Evolutionary conservation across 2,329 filamentous ascomycete genomes (phyloP), one percentile per base, ranked within the genome.

Genomic region (Sarocladium oryzae): DNA sequence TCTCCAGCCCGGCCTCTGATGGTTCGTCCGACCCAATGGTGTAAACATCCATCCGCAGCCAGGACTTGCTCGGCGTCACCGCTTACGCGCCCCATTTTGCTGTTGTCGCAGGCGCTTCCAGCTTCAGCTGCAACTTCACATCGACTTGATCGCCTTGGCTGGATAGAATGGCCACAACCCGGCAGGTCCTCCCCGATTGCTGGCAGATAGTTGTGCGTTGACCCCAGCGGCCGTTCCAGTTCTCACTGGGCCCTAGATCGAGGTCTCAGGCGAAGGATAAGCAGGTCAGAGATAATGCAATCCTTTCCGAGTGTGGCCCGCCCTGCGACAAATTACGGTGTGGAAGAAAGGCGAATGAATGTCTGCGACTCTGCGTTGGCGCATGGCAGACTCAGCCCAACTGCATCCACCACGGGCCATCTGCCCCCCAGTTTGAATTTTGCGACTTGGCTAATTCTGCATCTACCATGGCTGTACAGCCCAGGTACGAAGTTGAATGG

Each of bases 291-390:
- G 16, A 18, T 15, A n/a, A n/a, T n/a, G n/a, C n/a, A n/a, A n/a
- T n/a, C n/a, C n/a, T n/a, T n/a, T n/a, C n/a, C n/a, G n/a, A n/a
- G n/a, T n/a, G n/a, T n/a, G n/a, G n/a, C n/a, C n/a, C n/a, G n/a
- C n/a, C 16, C 43, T 48, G 43, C 43, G 40, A 28, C 40, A 48
- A 48, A 24, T 48, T 48, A 48, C 43, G 43, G 43, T 48, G 43
- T 32, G 43, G 5, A 15, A 48, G 23, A 20, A n/a, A n/a, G n/a
- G n/a, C n/a, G 21, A 23, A 40, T 5, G 40, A 6, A 15, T 28
- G 43, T 23, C 43, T 48, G 43, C 26, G 43, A 48, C 43, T 48
- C 43, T 48, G 26, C 43, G 23, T 45, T 45, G 40, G 40, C 21
- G 40, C 40, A 30, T 45, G 40, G 21, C 40, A 45, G n/a, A 9